Conservation (phyloP, 139 green algal species). For the Tetraselmis striata region DNA sequence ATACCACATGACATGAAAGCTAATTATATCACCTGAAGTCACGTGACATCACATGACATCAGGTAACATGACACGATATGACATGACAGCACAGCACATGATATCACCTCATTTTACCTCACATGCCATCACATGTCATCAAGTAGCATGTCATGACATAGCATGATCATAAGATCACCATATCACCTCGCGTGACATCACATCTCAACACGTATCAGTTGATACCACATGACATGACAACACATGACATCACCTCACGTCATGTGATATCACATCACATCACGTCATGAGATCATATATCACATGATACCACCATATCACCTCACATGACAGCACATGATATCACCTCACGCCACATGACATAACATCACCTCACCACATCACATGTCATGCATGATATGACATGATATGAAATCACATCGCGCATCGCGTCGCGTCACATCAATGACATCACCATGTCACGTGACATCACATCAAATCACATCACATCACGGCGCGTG, state of each 20-base stretch:
- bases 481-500: not conserved
- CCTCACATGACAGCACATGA: constrained; percentile 13
- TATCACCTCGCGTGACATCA: not conserved
- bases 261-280: not conserved
- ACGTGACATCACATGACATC: too few relatives aligned
- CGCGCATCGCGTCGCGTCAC: not conserved
- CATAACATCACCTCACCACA: constrained; percentile 13
- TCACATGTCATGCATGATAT: not conserved
- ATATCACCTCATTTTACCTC: too few relatives aligned
- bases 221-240: not conserved
- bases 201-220: not conserved
- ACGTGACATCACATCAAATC: not conserved
- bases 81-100: too few relatives aligned
- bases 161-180: not conserved
- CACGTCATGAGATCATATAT: not conserved
- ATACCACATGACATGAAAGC: too few relatives aligned
- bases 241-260: not conserved
- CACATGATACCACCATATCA: constrained; percentile 9
- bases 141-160: not conserved
- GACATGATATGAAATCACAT: not conserved
- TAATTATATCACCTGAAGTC: too few relatives aligned
- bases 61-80: too few relatives aligned
- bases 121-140: too few relatives aligned
- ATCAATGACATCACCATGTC: not conserved
- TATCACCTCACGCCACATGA: constrained; percentile 16